phyloP scores from a whole-genome alignment of 768 basidiomycete species.

The Psilocybe azurescens region DNA sequence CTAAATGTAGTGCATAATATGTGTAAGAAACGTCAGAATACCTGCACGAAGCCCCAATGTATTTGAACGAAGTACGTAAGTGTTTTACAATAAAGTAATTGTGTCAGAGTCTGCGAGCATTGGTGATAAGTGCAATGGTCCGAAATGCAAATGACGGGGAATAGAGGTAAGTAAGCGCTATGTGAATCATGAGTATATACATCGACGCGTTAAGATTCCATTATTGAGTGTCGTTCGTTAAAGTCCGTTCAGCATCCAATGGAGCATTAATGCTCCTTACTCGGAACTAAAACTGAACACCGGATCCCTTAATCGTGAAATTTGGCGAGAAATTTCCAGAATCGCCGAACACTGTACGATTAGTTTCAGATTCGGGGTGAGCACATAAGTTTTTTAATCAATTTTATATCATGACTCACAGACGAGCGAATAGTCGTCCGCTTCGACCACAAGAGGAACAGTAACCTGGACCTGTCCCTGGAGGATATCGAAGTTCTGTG shows the following conservation, averaged over 20 bases:
- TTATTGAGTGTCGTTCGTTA: background rate
- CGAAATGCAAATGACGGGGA: background rate
- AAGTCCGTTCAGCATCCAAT: constrained; percentile 2
- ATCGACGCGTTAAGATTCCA: background rate
- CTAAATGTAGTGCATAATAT: background rate
- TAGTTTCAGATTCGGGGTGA: background rate
- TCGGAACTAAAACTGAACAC: constrained; percentile 10
- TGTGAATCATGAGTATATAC: background rate
- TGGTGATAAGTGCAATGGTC: background rate
- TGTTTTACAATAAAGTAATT: background rate
- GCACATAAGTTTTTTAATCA: background rate
- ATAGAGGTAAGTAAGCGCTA: background rate
- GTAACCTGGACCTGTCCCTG: constrained; percentile 36
- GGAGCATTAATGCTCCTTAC: background rate
- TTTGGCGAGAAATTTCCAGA: constrained; percentile 46
- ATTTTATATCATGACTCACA: constrained; percentile 35
- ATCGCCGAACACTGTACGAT: constrained; percentile 50
- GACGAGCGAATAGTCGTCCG: constrained; percentile 40
- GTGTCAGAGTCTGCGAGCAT: background rate
- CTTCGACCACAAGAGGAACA: constrained; percentile 39
- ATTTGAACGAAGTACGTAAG: background rate
- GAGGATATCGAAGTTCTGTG: constrained; percentile 41
- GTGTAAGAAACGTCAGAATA: background rate
- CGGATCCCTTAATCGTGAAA: constrained; percentile 31
- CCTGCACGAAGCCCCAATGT: background rate